Base-by-base conservation (phyloP, 768 basidiomycete species). In the Goffeauzyma gilvescens region DNA sequence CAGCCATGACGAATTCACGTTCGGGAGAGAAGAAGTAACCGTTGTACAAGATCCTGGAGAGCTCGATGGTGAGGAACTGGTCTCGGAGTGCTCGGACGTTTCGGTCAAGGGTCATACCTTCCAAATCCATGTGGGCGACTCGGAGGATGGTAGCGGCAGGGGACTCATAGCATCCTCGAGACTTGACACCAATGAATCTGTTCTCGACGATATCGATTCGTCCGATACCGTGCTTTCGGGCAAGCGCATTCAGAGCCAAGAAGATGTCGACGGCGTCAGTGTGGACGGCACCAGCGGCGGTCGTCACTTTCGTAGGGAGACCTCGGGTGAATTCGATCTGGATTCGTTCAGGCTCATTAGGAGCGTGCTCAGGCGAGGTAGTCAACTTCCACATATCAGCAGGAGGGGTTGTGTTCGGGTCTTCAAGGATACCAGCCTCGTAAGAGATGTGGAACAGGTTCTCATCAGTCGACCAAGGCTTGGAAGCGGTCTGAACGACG, bases 21-120 rank as follows among this genome's bases (percentile, higher is more conserved):
- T 96, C 93, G 34, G 93, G 89, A n/a, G 87, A 90, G 74, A 95
- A 98, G 76, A 86, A 96, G 69, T 90, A 86, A 27, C 90, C 93
- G 60, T 96, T 95, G 72, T 98, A 96, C 36, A 98, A 69, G 58
- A 98, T 89, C 53, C 78, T 71, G 64, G 82, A 77, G 42, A 96
- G 71, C 62, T 80, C 79, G 55, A 83, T 70, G 18, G 93, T 96
- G 55, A 93, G 71, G 67, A 96, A 98, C 60, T 85, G 81, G 65
- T 98, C 93, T 25, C 93, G 73, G 43, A 96, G 70, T 17, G 83
- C 79, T 43, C 93, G 81, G 50, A 98, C 87, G 65, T 90, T 93
- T 55, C 90, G 75, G 69, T 98, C 93, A 46, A 96, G 75, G n/a
- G 87, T 93, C 41, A 98, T 74, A 32, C 93, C 93, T 65, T 96